Base-by-base conservation (phyloP, 1,139 yeast genomes). In the Blastobotrys capitulatus region DNA sequence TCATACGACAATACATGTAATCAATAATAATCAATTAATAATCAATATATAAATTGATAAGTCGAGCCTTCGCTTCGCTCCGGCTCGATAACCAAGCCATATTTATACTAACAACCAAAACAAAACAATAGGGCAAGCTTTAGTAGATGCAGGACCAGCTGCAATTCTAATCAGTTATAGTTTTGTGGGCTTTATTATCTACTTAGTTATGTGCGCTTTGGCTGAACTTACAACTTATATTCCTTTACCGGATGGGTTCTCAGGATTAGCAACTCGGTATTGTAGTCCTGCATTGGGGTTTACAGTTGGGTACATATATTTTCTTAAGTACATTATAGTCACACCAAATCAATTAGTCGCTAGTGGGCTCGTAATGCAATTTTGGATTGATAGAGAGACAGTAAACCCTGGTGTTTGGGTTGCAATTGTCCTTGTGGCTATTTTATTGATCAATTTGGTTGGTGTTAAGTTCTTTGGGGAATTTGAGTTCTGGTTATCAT, bases 271-370 rank as follows among this genome's bases (percentile, higher is more conserved):
- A 2, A 60, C 71, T n/a, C 70, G 85, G 47, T 81, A 82, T 57
- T 68, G 80, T 41, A 86, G 81, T 56, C 82, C 83, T 16, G 72
- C 82, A 41, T 75, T 82, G 78, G 86, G 86, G 55, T 86, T 86
- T 65, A 84, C 95, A 29, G 80, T 85, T 63, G 88, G 89, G 45
- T 79, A 83, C 80, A 75, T 73, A 57, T 82, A 82, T 61, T 78
- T 78, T 48, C 77, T 82, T 52, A 73, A 79, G 48, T 80, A 84
- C 83, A 67, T 78, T 19, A 79, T 81, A 1, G 83, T 79, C 15
- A 66, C 79, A 54, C 78, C 83, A 12, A 78, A 78, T 56, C 85
- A 80, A 59, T 79, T 79, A 62, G 79, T 78, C 55, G 73, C 78
- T 1, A 72, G 77, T 18, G 76, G 80, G 13, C 69, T 79, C 2